A percentile compares a stretch with the other conserved stretches of the same genome.
phyloP scores from a whole-genome alignment of 371 early-diverging fungal genomes.

The Mortierella polycephala region DNA sequence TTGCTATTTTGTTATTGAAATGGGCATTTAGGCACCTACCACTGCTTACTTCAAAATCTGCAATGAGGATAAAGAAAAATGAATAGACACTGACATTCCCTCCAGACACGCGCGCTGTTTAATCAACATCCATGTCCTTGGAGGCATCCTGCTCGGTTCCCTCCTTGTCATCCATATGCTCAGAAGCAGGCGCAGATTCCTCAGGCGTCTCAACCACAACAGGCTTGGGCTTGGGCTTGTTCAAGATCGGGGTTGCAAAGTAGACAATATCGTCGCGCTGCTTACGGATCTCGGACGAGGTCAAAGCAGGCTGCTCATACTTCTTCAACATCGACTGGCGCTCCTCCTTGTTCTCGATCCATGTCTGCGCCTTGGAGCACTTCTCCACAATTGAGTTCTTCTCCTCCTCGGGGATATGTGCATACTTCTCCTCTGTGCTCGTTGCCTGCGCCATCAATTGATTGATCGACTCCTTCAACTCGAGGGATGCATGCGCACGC shows the following conservation, averaged over 20 bases:
- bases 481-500: constrained; percentile 83
- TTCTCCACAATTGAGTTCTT: constrained; percentile 84
- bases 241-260: constrained; percentile 85
- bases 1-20: too few relatives aligned
- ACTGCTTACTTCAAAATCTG: neutral
- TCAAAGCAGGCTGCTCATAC: constrained; percentile 79
- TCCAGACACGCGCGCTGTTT: constrained; percentile 18
- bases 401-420: constrained; percentile 90
- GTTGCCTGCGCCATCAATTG: constrained; percentile 76
- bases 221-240: constrained; percentile 88
- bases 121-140: constrained; percentile 79
- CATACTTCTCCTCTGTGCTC: constrained; percentile 84
- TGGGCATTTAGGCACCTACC: neutral
- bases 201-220: constrained; percentile 39
- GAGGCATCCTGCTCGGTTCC: constrained; percentile 49
- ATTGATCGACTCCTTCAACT: constrained; percentile 82
- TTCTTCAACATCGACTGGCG: constrained; percentile 81
- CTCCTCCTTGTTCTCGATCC: constrained; percentile 87
- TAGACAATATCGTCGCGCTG: constrained; percentile 73
- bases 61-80: neutral
- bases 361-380: constrained; percentile 79
- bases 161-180: constrained; percentile 9
- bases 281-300: constrained; percentile 76
- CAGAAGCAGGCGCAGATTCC: constrained; percentile 4
- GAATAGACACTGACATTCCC: too few relatives aligned